phyloP scores from a whole-genome alignment of 495 filamentous ascomycete species.

The Aspergillus biplanus region DNA sequence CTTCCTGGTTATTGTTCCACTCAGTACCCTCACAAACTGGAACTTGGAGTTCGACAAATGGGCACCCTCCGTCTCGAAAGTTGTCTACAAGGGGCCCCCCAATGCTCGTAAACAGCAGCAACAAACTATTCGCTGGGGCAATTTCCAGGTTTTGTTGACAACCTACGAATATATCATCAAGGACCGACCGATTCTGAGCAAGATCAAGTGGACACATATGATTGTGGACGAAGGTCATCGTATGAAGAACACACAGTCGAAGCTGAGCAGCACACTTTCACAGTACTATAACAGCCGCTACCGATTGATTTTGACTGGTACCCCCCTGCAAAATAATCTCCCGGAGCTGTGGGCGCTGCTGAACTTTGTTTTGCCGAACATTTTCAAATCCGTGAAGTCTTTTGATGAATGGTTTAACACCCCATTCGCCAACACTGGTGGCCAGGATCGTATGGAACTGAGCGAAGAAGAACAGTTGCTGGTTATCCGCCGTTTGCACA shows the following conservation, averaged over 20 bases:
- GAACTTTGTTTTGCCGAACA: slow-evolving; percentile 96
- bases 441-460: slow-evolving; percentile 97
- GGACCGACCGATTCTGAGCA: slow-evolving; percentile 89
- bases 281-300: slow-evolving; percentile 94
- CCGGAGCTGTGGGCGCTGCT: slow-evolving; percentile 96
- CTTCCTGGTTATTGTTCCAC: slow-evolving; percentile 93
- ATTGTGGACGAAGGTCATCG: slow-evolving; percentile 99
- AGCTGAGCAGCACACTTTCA: slow-evolving; percentile 91
- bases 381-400: slow-evolving; percentile 98
- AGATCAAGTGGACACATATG: slow-evolving; percentile 99
- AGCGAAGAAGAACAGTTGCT: slow-evolving; percentile 99
- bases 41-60: slow-evolving; percentile 98
- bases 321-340: slow-evolving; percentile 95
- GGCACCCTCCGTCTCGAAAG: slow-evolving; percentile 81
- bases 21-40: slow-evolving; percentile 98
- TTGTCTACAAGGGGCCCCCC: slow-evolving; percentile 97
- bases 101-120: slow-evolving; percentile 87
- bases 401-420: slow-evolving; percentile 99
- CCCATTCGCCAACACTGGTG: slow-evolving; percentile 96
- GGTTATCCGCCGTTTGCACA: slow-evolving; percentile 96
- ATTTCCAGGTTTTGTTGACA: slow-evolving; percentile 94
- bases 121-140: slow-evolving; percentile 88
- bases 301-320: slow-evolving; percentile 95
- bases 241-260: slow-evolving; percentile 99
- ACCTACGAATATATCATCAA: slow-evolving; percentile 99